Conservation (phyloP, 768 basidiomycete genomes). For the Grammothele lineata region DNA sequence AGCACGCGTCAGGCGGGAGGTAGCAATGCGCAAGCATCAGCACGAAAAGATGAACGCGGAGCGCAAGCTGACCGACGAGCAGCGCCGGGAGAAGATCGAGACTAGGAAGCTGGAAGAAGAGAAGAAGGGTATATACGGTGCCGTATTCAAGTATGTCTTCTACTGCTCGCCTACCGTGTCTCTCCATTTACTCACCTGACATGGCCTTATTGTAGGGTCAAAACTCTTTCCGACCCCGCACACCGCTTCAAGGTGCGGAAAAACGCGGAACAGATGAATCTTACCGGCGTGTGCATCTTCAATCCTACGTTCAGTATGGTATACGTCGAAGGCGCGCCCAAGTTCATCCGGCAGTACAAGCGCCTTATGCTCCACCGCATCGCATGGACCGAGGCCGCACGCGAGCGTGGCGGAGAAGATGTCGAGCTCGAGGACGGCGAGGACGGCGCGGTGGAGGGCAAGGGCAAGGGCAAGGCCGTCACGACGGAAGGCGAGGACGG, state of each 20-base stretch:
- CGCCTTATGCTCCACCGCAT: slow-evolving; percentile 84
- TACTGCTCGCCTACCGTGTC: not conserved
- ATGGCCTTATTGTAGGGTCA: slow-evolving; percentile 51
- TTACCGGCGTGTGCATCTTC: slow-evolving; percentile 89
- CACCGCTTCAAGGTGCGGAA: slow-evolving; percentile 96
- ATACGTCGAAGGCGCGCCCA: slow-evolving; percentile 88
- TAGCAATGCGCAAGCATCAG: slow-evolving; percentile 79
- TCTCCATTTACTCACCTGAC: not conserved
- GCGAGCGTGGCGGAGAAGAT: slow-evolving; percentile 70
- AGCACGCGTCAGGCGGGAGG: slow-evolving; percentile 90
- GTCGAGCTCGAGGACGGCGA: slow-evolving; percentile 58
- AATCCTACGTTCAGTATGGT: slow-evolving; percentile 87
- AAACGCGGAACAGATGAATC: slow-evolving; percentile 88
- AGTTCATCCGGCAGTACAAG: slow-evolving; percentile 84
- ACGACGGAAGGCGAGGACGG: slow-evolving; percentile 26
- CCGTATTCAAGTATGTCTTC: slow-evolving; percentile 82
- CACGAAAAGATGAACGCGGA: slow-evolving; percentile 95
- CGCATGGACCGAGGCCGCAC: slow-evolving; percentile 89
- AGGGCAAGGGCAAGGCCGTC: slow-evolving; percentile 33
- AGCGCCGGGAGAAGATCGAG: slow-evolving; percentile 83
- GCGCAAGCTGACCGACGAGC: slow-evolving; percentile 89
- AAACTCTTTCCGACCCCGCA: slow-evolving; percentile 82
- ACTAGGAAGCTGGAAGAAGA: slow-evolving; percentile 85
- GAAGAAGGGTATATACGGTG: slow-evolving; percentile 75
- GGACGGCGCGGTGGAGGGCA: slow-evolving; percentile 31